These are phyloP conservation scores for Elongisporangium prolatum DNA, from an alignment of 352 stramenopile genomes.

Conservation along the genomic window DNA sequence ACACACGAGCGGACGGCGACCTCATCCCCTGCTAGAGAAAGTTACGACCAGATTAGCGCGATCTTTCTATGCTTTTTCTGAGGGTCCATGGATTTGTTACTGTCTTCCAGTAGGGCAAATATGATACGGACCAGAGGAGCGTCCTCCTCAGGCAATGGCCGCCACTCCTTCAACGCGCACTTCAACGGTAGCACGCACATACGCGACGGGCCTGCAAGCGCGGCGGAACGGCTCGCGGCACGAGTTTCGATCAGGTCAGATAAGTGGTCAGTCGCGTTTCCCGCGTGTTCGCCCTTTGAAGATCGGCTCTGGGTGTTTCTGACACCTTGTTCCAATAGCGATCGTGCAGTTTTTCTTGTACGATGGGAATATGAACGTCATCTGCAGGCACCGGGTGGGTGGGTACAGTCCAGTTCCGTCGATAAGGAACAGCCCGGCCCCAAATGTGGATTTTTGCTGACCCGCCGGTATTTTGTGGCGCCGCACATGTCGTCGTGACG, in stretches of 20 bases:
- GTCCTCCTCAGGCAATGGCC: neutral
- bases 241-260: neutral
- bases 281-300: neutral
- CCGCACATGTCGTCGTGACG: neutral
- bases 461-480: neutral
- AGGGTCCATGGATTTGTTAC: neutral
- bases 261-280: neutral
- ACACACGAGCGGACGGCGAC: neutral
- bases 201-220: neutral
- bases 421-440: neutral
- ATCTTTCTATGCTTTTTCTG: neutral
- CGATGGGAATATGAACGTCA: neutral
- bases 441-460: neutral
- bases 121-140: neutral
- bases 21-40: neutral
- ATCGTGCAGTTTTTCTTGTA: neutral
- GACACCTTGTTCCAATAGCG: neutral
- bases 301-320: neutral
- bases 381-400: neutral
- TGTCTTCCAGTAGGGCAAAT: neutral
- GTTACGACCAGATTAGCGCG: neutral
- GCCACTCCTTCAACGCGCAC: neutral
- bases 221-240: neutral
- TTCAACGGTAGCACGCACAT: neutral
- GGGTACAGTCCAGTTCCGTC: neutral